Percentiles rank a stretch among this genome's conserved stretches.
Conservation (phyloP, 768 basidiomycete genomes). For the Coprinellus aureogranulatus region DNA sequence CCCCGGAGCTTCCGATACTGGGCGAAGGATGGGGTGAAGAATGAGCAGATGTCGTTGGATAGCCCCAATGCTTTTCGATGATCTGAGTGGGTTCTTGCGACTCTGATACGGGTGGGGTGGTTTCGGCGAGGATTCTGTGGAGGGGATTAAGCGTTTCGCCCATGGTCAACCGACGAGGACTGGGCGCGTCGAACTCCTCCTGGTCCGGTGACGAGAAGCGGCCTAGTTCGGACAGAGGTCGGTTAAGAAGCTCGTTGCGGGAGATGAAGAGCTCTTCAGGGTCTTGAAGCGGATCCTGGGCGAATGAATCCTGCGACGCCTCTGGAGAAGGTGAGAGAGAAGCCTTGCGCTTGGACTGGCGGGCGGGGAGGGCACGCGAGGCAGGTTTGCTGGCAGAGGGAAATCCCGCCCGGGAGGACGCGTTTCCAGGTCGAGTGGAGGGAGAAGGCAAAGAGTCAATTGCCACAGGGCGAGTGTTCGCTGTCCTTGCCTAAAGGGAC, state of each 20-base stretch:
- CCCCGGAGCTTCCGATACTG: neutral
- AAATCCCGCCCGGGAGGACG: constrained; percentile 12
- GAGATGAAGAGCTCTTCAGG: constrained; percentile 46
- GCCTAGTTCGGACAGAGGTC: constrained; percentile 59
- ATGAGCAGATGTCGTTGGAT: neutral
- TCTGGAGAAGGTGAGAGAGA: constrained; percentile 14
- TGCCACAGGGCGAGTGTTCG: constrained; percentile 7
- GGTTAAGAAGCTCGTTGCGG: constrained; percentile 46
- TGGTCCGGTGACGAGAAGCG: constrained; percentile 22
- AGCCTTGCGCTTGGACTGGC: neutral
- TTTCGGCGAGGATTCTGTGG: constrained; percentile 32
- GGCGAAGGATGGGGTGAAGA: neutral
- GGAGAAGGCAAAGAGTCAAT: neutral
- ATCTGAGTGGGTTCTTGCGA: constrained; percentile 22
- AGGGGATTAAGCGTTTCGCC: too few relatives aligned
- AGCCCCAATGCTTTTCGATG: constrained; percentile 3
- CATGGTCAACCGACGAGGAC: neutral
- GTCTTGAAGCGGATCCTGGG: constrained; percentile 47
- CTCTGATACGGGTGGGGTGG: constrained; percentile 51
- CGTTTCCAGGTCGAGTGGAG: neutral
- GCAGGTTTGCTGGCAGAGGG: neutral
- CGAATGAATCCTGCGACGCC: constrained; percentile 64
- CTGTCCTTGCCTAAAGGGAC: constrained; percentile 4
- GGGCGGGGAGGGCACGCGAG: neutral
- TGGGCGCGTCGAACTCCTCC: constrained; percentile 6